Percentiles rank a stretch among this genome's conserved stretches.
These are phyloP conservation scores for Escovopsis weberi DNA, from an alignment of 2,329 filamentous ascomycete species.

Conservation along the genomic window DNA sequence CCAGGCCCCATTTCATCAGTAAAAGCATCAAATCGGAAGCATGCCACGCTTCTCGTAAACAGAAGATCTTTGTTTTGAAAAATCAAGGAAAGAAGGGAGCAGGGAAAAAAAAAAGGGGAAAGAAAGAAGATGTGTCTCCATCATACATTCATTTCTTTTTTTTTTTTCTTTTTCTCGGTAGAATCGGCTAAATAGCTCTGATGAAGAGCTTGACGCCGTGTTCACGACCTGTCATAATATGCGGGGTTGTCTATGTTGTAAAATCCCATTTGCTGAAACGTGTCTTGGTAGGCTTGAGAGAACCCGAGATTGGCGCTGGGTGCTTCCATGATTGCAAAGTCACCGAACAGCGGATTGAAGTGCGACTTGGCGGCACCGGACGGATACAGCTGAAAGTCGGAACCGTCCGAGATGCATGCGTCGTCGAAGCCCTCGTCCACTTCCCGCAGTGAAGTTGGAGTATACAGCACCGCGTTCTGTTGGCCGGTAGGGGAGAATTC, in stretches of 20 bases:
- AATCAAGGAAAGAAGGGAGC: too few relatives aligned
- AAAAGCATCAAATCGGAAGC: too few relatives aligned
- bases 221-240: slow-evolving; percentile 8
- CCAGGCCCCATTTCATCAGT: too few relatives aligned
- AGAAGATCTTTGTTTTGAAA: too few relatives aligned
- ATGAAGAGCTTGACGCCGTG: too few relatives aligned
- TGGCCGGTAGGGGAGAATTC: slow-evolving; percentile 59
- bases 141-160: too few relatives aligned
- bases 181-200: too few relatives aligned
- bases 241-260: slow-evolving; percentile 18
- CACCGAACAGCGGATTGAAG: slow-evolving; percentile 33
- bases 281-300: slow-evolving; percentile 36
- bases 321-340: slow-evolving; percentile 30
- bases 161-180: too few relatives aligned
- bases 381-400: slow-evolving; percentile 53
- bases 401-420: slow-evolving; percentile 27
- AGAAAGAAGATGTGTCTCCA: too few relatives aligned
- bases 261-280: slow-evolving; percentile 32
- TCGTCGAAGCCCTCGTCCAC: slow-evolving; percentile 55
- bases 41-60: too few relatives aligned
- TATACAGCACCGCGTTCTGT: slow-evolving; percentile 53
- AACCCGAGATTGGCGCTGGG: slow-evolving; percentile 37
- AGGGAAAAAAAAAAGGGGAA: too few relatives aligned
- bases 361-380: slow-evolving; percentile 23
- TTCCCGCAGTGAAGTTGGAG: slow-evolving; percentile 45